These are phyloP conservation scores for Diddensiella santjacobensis DNA, from an alignment of 805 yeast species.

Conservation along the genomic window DNA sequence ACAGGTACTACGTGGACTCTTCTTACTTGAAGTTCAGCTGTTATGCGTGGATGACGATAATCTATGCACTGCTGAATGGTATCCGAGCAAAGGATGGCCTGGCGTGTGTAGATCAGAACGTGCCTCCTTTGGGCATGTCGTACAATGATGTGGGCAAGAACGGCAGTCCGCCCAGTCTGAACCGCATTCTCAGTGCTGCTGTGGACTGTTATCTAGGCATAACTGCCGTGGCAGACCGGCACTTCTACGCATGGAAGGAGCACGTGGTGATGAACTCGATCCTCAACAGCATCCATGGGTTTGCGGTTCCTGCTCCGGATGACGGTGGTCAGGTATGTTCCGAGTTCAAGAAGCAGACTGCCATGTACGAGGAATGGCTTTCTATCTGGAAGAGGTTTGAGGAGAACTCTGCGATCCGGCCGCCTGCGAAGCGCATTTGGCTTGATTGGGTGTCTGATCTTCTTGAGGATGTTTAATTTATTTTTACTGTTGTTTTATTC, in stretches of 20 bases:
- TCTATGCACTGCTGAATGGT: conserved; percentile 7
- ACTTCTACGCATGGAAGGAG: conserved; percentile 16
- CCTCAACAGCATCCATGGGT: conserved; percentile 3
- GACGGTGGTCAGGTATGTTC: not conserved
- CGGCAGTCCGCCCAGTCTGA: not conserved
- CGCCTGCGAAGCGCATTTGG: not conserved
- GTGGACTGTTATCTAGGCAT: conserved; percentile 11
- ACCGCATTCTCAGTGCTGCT: conserved; percentile 6
- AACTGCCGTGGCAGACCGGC: conserved; percentile 3
- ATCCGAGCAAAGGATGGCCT: conserved; percentile 3
- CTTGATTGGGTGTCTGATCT: not conserved
- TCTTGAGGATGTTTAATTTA: not conserved
- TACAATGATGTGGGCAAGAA: not conserved
- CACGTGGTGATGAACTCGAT: conserved; percentile 14
- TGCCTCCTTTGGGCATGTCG: not conserved
- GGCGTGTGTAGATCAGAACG: not conserved
- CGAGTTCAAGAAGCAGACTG: not conserved
- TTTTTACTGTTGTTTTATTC: not conserved
- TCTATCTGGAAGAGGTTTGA: not conserved
- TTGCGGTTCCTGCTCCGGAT: not conserved
- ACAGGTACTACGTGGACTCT: conserved; percentile 4
- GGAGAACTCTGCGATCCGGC: not conserved
- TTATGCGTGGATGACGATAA: conserved; percentile 12
- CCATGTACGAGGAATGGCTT: not conserved
- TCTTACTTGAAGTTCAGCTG: conserved; percentile 6